Evolutionary conservation across 208 protist genomes (phyloP).

Genomic region (Leishmania aethiopica): DNA sequence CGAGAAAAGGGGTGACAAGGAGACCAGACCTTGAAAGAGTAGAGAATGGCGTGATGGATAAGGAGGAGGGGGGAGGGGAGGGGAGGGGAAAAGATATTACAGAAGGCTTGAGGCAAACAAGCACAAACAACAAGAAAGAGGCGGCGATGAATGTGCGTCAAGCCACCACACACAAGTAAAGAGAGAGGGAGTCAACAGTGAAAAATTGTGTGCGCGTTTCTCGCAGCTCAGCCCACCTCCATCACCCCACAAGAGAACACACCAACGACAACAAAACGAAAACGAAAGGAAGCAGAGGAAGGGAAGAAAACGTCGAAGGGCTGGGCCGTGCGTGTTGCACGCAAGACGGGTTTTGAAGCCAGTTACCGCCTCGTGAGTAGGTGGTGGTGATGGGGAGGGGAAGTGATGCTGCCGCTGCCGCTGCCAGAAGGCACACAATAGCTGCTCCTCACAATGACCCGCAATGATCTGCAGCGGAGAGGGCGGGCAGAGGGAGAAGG

Average conservation of each 20-base stretch:
- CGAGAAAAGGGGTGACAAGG: background rate
- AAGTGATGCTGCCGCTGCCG: background rate
- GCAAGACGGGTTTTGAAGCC: background rate
- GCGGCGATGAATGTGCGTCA: background rate
- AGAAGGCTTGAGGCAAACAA: background rate
- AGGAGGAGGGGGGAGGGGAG: too few relatives aligned
- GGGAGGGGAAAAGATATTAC: background rate
- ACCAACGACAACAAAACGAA: background rate
- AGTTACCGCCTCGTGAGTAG: background rate
- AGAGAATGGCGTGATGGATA: background rate
- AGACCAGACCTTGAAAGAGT: background rate
- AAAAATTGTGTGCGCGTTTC: background rate
- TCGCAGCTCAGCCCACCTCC: too few relatives aligned
- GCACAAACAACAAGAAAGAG: background rate
- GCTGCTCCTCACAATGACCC: background rate
- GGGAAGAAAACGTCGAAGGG: background rate
- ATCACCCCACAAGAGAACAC: background rate
- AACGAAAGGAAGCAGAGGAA: background rate
- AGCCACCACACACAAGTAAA: background rate
- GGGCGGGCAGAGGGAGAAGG: background rate
- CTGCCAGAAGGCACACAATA: background rate
- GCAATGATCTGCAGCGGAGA: background rate
- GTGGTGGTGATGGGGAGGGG: background rate
- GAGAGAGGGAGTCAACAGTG: background rate
- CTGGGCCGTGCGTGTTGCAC: background rate